Conservation (phyloP, 2,329 filamentous ascomycete species). For the Colletotrichum sp. region DNA sequence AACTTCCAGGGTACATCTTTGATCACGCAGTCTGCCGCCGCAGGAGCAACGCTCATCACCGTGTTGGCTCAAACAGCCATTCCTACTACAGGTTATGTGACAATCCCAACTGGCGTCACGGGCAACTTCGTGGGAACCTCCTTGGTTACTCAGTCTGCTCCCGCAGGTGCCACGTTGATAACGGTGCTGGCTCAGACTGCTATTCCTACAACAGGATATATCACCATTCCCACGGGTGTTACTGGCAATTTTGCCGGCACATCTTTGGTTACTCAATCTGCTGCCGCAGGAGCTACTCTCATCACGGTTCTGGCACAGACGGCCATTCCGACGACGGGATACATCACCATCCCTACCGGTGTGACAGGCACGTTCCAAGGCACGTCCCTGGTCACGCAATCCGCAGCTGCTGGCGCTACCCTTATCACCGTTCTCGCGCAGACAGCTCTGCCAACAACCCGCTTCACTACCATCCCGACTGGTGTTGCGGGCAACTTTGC, state of each 20-base stretch:
- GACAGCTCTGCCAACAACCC: background rate
- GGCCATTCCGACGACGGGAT: background rate
- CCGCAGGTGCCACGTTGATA: background rate
- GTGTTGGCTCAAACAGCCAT: background rate
- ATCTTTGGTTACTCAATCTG: background rate
- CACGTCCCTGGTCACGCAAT: background rate
- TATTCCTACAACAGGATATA: background rate
- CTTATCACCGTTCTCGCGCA: background rate
- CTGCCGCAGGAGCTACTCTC: background rate
- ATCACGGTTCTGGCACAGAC: background rate
- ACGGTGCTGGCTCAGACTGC: background rate
- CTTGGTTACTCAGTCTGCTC: background rate
- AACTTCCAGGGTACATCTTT: background rate
- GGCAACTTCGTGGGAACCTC: background rate
- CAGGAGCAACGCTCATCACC: background rate
- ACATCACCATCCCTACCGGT: background rate
- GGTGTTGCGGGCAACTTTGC: background rate
- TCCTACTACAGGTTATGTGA: background rate
- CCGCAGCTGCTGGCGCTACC: background rate
- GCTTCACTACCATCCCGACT: background rate
- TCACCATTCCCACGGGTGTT: background rate
- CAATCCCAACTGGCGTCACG: background rate
- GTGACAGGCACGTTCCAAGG: background rate
- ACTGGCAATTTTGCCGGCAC: background rate
- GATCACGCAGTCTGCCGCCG: background rate